Evolutionary conservation across 108 stramenopile species (phyloP), one percentile per base, ranked within the genome.

Genomic region (Pseudonitzschia pungens): DNA sequence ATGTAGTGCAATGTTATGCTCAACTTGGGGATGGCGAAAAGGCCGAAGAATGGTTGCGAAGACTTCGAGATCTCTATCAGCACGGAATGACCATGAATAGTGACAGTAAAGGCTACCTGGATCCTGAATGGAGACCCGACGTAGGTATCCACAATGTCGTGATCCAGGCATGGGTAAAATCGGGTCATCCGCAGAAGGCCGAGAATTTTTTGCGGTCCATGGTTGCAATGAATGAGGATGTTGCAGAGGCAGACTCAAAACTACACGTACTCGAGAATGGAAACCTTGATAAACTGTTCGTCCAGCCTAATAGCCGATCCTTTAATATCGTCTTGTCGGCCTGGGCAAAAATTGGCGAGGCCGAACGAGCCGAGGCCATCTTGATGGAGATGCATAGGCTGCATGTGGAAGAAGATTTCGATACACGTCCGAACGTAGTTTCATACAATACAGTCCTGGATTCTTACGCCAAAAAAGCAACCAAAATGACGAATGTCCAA

Each of bases 1-100:
- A 78, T 20, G 82, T 85, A 4, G 79, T 89, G 57, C 81, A 83
- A 42, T 83, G 82, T 16, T 74, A 74, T 78, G 83, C 86, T 3
- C 57, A 78, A 43, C 48, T 80, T 20, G 81, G 77, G 66, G 36
- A 79, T 51, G 72, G 71, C 58, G 69, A 68, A 26, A 68, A 59
- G 50, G 84, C 78, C 44, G 80, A 68, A n/a, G 67, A 56, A n/a
- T 59, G 81, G 28, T 66, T 85, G 65, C 67, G 44, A 8, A 69
- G 63, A 62, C 70, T 84, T 59, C 29, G 45, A 57, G 43, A 63
- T 15, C 56, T 76, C 10, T 68, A 77, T 54, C 31, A 72, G 36
- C 48, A 78, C 40, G n/a, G 24, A 31, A 18, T 18, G 3, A 11
- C 45, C 57, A 69, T 70, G 15, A 33, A 64, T 21, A 74, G 74